phyloP scores from a whole-genome alignment of 768 basidiomycete genomes.

The Mycena venus region DNA sequence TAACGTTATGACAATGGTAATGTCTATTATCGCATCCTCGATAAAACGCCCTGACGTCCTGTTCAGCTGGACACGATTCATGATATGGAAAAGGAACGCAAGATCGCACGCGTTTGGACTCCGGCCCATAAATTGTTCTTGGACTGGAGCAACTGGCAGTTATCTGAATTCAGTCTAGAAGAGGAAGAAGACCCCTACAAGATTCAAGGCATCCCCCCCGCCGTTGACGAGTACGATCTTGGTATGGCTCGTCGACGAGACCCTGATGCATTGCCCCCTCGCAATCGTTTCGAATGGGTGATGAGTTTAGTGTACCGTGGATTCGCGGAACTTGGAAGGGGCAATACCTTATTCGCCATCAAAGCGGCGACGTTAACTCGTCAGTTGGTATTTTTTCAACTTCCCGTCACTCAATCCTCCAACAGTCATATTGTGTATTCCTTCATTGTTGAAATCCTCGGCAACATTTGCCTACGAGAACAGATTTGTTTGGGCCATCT shows the following conservation, averaged over 20 bases:
- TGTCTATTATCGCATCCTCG: constrained; percentile 11
- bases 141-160: constrained; percentile 60
- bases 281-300: constrained; percentile 66
- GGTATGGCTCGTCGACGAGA: constrained; percentile 71
- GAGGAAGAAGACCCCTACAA: constrained; percentile 83
- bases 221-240: constrained; percentile 58
- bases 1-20: constrained; percentile 58
- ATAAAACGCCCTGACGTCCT: background rate
- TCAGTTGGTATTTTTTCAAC: constrained; percentile 39
- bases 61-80: constrained; percentile 70
- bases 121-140: constrained; percentile 59
- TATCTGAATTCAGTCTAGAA: constrained; percentile 57
- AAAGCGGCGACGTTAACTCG: constrained; percentile 79
- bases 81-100: constrained; percentile 63
- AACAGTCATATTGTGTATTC: constrained; percentile 70
- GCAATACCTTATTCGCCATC: constrained; percentile 76
- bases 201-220: constrained; percentile 69
- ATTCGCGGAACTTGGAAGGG: constrained; percentile 58
- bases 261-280: constrained; percentile 81
- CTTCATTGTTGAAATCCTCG: constrained; percentile 67
- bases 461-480: constrained; percentile 75
- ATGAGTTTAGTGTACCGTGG: constrained; percentile 61
- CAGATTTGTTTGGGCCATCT: constrained; percentile 80
- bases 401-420: background rate
- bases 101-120: constrained; percentile 66